Conservation (phyloP, 371 early-diverging fungal species). For the Circinella umbellata region DNA sequence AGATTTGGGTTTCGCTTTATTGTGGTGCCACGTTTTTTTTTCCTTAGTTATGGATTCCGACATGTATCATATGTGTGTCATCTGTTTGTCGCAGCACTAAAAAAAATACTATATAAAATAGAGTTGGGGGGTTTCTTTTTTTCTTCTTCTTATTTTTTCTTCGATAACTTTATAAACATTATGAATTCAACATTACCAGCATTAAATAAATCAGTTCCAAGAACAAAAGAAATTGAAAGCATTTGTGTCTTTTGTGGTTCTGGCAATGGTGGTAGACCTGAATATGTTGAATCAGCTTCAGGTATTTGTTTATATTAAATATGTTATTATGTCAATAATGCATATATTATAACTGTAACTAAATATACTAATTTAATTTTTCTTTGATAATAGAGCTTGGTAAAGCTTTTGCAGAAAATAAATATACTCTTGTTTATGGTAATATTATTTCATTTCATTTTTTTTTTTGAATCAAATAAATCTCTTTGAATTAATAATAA, state of each 20-base stretch:
- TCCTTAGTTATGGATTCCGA: too few relatives aligned
- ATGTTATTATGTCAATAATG: too few relatives aligned
- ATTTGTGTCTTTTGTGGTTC: slow-evolving; percentile 86
- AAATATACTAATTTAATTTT: too few relatives aligned
- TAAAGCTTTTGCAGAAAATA: slow-evolving; percentile 57
- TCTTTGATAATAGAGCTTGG: slow-evolving; percentile 60
- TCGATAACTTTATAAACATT: not conserved
- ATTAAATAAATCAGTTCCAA: slow-evolving; percentile 12
- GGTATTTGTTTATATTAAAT: slow-evolving; percentile 32
- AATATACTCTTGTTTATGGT: slow-evolving; percentile 82
- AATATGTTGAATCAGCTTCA: slow-evolving; percentile 59
- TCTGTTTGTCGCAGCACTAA: too few relatives aligned
- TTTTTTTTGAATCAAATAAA: not conserved
- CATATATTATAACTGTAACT: too few relatives aligned
- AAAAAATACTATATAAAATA: too few relatives aligned
- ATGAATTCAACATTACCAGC: slow-evolving; percentile 19
- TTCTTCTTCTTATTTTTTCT: not conserved
- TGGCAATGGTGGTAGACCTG: slow-evolving; percentile 53
- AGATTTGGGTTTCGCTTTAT: too few relatives aligned
- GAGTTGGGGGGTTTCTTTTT: not conserved
- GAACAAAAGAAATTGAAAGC: slow-evolving; percentile 36
- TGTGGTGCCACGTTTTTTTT: too few relatives aligned
- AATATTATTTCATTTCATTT: slow-evolving; percentile 12
- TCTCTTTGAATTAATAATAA: not conserved
- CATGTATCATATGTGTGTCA: too few relatives aligned